phyloP scores from a whole-genome alignment of 2,329 filamentous ascomycete species.

The Epichloe glyceriae region DNA sequence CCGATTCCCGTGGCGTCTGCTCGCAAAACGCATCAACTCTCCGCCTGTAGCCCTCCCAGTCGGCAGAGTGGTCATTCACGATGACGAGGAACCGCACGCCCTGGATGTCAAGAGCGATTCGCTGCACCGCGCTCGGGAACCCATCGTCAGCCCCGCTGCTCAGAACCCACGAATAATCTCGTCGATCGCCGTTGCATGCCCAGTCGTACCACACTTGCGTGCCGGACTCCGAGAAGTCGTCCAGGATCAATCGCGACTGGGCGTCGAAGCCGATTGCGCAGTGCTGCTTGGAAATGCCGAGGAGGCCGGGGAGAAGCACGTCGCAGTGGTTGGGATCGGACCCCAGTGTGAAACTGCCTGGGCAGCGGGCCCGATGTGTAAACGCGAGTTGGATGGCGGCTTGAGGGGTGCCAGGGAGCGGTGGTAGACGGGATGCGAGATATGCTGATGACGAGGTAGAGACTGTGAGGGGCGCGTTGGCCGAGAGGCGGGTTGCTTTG shows the following conservation, averaged over 20 bases:
- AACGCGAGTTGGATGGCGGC: slow-evolving; percentile 25
- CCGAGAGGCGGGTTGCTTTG: slow-evolving; percentile 18
- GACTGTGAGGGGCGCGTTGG: slow-evolving; percentile 17
- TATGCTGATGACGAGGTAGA: slow-evolving; percentile 12
- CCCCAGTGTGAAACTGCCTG: slow-evolving; percentile 25
- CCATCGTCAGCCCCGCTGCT: slow-evolving; percentile 10
- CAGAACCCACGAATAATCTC: slow-evolving; percentile 24
- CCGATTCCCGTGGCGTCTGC: slow-evolving; percentile 14
- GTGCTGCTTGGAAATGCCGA: slow-evolving; percentile 23
- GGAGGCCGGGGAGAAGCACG: slow-evolving; percentile 22
- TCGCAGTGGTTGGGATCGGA: slow-evolving; percentile 24
- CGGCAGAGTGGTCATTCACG: slow-evolving; percentile 22
- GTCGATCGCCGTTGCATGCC: slow-evolving; percentile 24
- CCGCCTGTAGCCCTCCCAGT: slow-evolving; percentile 19
- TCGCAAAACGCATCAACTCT: slow-evolving; percentile 22
- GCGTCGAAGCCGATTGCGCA: slow-evolving; percentile 27
- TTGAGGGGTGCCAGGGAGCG: slow-evolving; percentile 11
- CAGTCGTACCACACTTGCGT: slow-evolving; percentile 31
- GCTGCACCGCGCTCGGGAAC: slow-evolving; percentile 17
- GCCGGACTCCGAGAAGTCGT: slow-evolving; percentile 24
- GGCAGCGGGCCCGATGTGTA: slow-evolving; percentile 18
- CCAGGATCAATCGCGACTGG: slow-evolving; percentile 23
- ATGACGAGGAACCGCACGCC: slow-evolving; percentile 26
- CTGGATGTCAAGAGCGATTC: slow-evolving; percentile 26
- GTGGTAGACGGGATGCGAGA: slow-evolving; percentile 18